Percentiles rank a stretch among this genome's conserved stretches.
Evolutionary conservation across 176 grass and related monocot species (phyloP).

Genomic region (Cymbopogon citratus): DNA sequence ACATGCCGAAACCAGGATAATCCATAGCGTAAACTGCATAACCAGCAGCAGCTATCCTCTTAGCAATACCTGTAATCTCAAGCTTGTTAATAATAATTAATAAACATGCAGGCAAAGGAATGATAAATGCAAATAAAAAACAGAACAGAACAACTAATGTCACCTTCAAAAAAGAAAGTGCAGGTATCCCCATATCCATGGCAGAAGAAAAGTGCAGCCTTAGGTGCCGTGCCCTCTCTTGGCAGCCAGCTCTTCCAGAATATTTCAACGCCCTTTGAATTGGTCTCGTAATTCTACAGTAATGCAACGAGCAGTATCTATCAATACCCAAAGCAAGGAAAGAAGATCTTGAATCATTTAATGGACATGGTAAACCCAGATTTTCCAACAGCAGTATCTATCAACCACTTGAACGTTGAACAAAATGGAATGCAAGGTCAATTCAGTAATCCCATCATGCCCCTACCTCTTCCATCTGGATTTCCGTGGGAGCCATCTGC

Average conservation of each 20-base stretch:
- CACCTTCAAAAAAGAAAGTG: conserved; percentile 98
- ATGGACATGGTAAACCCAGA: conserved; percentile 3
- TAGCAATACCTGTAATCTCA: conserved; percentile 64
- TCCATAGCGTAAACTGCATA: conserved; percentile 97
- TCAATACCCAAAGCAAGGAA: neutral
- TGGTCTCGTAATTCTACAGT: conserved; percentile 68
- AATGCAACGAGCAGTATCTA: conserved; percentile 2
- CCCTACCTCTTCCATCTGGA: conserved; percentile 77
- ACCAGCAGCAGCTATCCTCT: conserved; percentile 69
- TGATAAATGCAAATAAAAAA: conserved; percentile 14
- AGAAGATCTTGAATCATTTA: conserved; percentile 10
- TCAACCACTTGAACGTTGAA: no score
- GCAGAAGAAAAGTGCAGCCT: conserved; percentile 93
- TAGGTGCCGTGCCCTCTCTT: conserved; percentile 41
- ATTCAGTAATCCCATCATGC: conserved; percentile 23
- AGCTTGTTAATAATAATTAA: conserved; percentile 32
- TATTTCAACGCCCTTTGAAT: conserved; percentile 88
- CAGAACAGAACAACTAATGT: conserved; percentile 15
- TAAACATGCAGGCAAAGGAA: conserved; percentile 5
- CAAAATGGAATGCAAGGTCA: conserved; percentile 21
- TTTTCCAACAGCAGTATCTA: conserved; percentile 22
- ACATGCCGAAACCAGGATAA: conserved; percentile 90
- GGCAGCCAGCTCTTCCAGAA: conserved; percentile 99
- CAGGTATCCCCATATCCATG: conserved; percentile 95
- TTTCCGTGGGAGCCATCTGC: conserved; percentile 75